A percentile compares a stretch with the other conserved stretches of the same genome.
phyloP scores from a whole-genome alignment of 257 asterid genomes.

The Salvia miltiorrhiza region DNA sequence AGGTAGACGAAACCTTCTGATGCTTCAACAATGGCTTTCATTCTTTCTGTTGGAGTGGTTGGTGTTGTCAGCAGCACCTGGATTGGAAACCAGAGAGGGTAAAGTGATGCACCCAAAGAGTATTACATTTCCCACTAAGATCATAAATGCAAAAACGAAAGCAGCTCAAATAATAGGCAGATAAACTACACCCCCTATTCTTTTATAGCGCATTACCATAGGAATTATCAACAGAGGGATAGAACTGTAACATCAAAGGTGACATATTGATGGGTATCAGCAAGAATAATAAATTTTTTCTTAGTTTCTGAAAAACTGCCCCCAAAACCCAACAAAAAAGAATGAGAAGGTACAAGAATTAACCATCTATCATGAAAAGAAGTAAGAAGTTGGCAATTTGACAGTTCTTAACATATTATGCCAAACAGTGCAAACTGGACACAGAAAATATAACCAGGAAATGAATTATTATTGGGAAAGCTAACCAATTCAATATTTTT shows the following conservation, averaged over 20 bases:
- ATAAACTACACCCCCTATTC: not conserved
- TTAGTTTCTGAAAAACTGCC: not conserved
- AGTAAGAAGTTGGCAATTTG: not conserved
- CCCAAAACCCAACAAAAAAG: not conserved
- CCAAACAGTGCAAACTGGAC: conserved; percentile 6
- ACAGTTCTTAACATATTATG: not conserved
- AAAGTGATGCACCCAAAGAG: not conserved
- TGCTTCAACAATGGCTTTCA: conserved; percentile 74
- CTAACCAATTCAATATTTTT: conserved; percentile 77
- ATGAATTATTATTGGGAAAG: conserved; percentile 10
- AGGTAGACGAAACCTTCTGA: conserved; percentile 91
- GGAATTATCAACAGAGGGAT: not conserved
- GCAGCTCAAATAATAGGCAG: not conserved
- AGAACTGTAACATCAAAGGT: not conserved
- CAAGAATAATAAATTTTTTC: not conserved
- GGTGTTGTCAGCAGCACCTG: conserved; percentile 93
- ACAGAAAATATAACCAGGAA: conserved; percentile 2
- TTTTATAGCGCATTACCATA: not conserved
- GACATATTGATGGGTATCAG: not conserved
- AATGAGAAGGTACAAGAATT: not conserved
- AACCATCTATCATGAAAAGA: not conserved
- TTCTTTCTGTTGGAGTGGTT: conserved; percentile 69
- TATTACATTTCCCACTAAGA: not conserved
- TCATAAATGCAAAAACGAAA: not conserved
- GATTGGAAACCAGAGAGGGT: conserved; percentile 9